Evolutionary conservation across 805 yeast genomes (phyloP), one percentile per base, ranked within the genome.

Genomic region (Lachancea sp.): DNA sequence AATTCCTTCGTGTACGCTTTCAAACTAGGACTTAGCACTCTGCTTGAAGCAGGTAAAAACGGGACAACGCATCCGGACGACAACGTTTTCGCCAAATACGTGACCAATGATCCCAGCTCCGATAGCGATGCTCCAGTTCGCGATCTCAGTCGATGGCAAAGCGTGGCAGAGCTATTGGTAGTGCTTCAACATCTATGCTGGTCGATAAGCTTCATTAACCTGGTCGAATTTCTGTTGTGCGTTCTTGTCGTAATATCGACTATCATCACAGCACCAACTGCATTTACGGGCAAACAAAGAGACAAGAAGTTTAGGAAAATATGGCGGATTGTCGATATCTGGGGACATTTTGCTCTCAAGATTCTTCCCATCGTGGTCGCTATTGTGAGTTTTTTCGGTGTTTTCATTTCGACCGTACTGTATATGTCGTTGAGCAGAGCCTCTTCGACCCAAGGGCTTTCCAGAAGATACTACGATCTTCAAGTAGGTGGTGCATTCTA

Each of bases 1-100:
- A 55, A 56, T 18, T 57, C 65, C 2, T 38, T 60, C 35, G 54
- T 57, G 15, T 49, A 53, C 31, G 55, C 54, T 1, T 60, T 58
- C 41, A 56, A 57, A 22, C 32, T 57, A 12, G 47, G 60, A 2
- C 45, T 59, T 25, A 26, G 40, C 3, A 51, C 63, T 1, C 27
- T 62, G 13, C 5, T 25, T 32, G 32, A 32, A 11, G 12, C 43
- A 16, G 31, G 58, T 16, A 51, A 41, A 26, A 50, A 46, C 16
- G 56, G 53, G 31, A 33, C 42, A 3, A 11, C 13, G 13, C 4
- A 5, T 13, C 5, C 15, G 15, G 15, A 29, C 3, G 46, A 52
- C 8, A 57, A 51, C 26, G 46, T 49, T 8, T 46, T 59, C 13
- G 47, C 51, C 3, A 53, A 55, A 25, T 36, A 49, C 22, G 15